Evolutionary conservation across 331 rosid genomes (phyloP).

Genomic region (Ulmus americana): DNA sequence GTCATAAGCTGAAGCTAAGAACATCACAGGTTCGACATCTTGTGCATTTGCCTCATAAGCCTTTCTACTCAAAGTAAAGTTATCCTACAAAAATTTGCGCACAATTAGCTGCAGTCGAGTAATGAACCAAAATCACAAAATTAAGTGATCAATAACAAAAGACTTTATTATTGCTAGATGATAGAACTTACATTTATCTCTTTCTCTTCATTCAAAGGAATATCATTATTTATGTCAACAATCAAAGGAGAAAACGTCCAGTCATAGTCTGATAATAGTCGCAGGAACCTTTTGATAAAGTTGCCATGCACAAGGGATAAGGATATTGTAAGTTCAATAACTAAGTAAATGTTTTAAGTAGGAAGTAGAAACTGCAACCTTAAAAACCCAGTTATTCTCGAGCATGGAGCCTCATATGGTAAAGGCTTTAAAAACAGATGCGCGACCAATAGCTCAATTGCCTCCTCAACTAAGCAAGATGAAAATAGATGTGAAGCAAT

Average conservation of each 20-base stretch:
- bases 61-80: slow-evolving; percentile 59
- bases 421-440: slow-evolving; percentile 69
- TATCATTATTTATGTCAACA: slow-evolving; percentile 74
- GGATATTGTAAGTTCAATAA: slow-evolving; percentile 1
- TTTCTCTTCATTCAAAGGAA: slow-evolving; percentile 47
- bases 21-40: slow-evolving; percentile 51
- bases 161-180: slow-evolving; percentile 6
- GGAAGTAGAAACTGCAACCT: slow-evolving; percentile 44
- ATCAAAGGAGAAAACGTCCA: slow-evolving; percentile 76
- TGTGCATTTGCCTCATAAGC: slow-evolving; percentile 42
- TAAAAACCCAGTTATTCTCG: slow-evolving; percentile 79
- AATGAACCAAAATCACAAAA: slow-evolving; percentile 17
- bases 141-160: slow-evolving; percentile 13
- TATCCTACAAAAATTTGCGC: slow-evolving; percentile 47
- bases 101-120: background rate
- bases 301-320: slow-evolving; percentile 9
- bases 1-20: slow-evolving; percentile 74
- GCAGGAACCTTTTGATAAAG: slow-evolving; percentile 60
- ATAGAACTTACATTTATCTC: slow-evolving; percentile 66
- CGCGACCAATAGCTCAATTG: slow-evolving; percentile 85
- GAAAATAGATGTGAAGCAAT: slow-evolving; percentile 88
- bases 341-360: slow-evolving; percentile 3
- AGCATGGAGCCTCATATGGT: slow-evolving; percentile 68
- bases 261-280: slow-evolving; percentile 66
- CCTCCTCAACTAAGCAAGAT: slow-evolving; percentile 85